These are phyloP conservation scores for Coprinopsis marcescibilis DNA, from an alignment of 768 basidiomycete species.

Conservation along the genomic window DNA sequence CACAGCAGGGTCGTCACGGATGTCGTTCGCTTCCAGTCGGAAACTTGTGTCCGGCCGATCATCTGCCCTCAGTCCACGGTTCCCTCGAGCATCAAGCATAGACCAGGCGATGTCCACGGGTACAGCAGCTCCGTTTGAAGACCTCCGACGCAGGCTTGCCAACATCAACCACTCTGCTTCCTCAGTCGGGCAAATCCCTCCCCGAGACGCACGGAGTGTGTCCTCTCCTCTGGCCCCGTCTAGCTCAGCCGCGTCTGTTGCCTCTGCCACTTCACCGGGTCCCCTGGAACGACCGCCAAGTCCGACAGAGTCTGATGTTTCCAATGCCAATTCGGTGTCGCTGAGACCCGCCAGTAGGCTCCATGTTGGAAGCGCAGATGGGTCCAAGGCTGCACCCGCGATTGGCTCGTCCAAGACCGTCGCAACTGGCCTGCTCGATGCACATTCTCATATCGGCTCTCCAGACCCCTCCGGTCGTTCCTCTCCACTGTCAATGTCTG, in stretches of 20 bases:
- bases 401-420: conserved; percentile 81
- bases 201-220: conserved; percentile 41
- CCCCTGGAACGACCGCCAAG: conserved; percentile 72
- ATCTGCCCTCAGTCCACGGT: conserved; percentile 39
- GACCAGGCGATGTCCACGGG: conserved; percentile 31
- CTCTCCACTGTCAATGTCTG: conserved; percentile 65
- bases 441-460: conserved; percentile 63
- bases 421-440: conserved; percentile 77
- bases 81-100: conserved; percentile 42
- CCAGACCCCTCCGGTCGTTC: conserved; percentile 72
- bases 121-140: conserved; percentile 64
- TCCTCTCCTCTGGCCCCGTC: conserved; percentile 31
- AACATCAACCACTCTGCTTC: conserved; percentile 69
- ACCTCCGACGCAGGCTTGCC: conserved; percentile 69
- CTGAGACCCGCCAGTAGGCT: conserved; percentile 54
- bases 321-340: conserved; percentile 60
- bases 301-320: conserved; percentile 79
- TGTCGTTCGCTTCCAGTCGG: conserved; percentile 33
- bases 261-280: no score
- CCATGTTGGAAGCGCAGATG: conserved; percentile 67
- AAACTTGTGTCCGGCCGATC: conserved; percentile 24
- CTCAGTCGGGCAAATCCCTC: conserved; percentile 41
- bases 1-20: conserved; percentile 36
- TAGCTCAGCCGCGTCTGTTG: conserved; percentile 23
- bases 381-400: conserved; percentile 85